These are phyloP conservation scores for Cnidoscolus chayamansa DNA, from an alignment of 441 rosid species.

Conservation along the genomic window DNA sequence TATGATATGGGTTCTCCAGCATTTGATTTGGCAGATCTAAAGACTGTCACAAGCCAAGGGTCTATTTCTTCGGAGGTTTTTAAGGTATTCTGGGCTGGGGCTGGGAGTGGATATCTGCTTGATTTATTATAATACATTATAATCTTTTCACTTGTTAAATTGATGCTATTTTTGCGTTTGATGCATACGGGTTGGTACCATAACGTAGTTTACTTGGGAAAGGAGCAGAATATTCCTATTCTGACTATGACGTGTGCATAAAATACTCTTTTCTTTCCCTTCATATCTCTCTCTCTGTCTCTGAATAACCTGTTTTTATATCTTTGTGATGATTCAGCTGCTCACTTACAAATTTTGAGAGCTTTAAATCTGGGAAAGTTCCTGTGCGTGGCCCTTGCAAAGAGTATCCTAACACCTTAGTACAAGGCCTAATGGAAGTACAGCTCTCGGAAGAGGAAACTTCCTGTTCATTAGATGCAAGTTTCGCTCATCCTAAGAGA, in stretches of 20 bases:
- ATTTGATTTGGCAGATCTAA: constrained; percentile 50
- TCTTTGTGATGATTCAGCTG: constrained; percentile 45
- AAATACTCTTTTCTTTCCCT: not conserved
- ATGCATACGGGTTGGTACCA: constrained; percentile 75
- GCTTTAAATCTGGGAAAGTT: constrained; percentile 49
- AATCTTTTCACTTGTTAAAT: not conserved
- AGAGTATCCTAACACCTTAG: constrained; percentile 47
- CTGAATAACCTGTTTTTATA: not conserved
- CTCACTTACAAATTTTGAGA: constrained; percentile 31
- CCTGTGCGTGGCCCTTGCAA: constrained; percentile 46
- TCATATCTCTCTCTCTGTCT: not conserved
- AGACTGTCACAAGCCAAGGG: constrained; percentile 36
- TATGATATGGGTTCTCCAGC: constrained; percentile 41
- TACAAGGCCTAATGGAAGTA: constrained; percentile 76
- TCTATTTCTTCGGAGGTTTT: constrained; percentile 51
- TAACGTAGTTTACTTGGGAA: constrained; percentile 69
- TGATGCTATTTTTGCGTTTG: not conserved
- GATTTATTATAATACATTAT: not conserved
- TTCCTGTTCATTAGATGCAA: too few relatives aligned
- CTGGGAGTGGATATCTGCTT: too few relatives aligned
- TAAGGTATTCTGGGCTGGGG: constrained; percentile 41
- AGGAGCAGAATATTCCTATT: constrained; percentile 53
- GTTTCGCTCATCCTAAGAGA: too few relatives aligned
- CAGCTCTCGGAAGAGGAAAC: constrained; percentile 61
- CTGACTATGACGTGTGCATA: constrained; percentile 75